Conservation (phyloP, 331 rosid genomes). For the Cucumis variabilis region DNA sequence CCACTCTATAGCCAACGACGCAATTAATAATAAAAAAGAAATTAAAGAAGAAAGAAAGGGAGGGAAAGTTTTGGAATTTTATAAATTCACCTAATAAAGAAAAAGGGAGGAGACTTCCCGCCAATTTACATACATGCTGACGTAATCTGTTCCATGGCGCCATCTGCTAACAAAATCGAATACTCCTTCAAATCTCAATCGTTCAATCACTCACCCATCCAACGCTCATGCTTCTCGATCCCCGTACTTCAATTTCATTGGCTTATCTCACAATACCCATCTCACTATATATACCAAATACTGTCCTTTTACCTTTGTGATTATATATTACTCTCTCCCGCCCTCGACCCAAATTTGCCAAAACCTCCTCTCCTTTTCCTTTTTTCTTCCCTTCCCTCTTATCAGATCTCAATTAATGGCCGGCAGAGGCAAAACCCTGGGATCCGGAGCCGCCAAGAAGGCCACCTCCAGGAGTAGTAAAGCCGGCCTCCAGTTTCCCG, state of each 20-base stretch:
- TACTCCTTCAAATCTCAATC: constrained; percentile 39
- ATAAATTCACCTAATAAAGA: too few relatives aligned
- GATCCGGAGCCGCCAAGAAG: constrained; percentile 80
- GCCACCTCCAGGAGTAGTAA: constrained; percentile 91
- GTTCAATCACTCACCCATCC: constrained; percentile 37
- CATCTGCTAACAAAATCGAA: constrained; percentile 15
- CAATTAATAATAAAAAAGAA: too few relatives aligned
- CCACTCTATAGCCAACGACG: too few relatives aligned
- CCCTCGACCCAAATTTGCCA: not conserved
- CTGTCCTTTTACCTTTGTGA: rapidly evolving
- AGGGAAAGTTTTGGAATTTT: not conserved
- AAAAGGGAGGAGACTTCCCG: not conserved
- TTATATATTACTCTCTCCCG: not conserved
- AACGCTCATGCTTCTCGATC: constrained; percentile 38
- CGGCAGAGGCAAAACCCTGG: constrained; percentile 86
- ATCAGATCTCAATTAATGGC: constrained; percentile 55
- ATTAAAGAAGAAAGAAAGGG: not conserved
- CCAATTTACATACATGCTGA: constrained; percentile 12
- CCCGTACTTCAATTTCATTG: constrained; percentile 53
- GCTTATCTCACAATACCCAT: not conserved
- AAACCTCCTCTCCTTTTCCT: not conserved
- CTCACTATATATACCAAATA: constrained; percentile 48
- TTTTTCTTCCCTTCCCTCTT: not conserved
- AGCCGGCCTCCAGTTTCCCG: constrained; percentile 89
- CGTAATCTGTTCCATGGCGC: constrained; percentile 9